Percentiles rank a stretch among this genome's conserved stretches.
Conservation (phyloP, 2,329 filamentous ascomycete genomes). For the Colletotrichum lini region DNA sequence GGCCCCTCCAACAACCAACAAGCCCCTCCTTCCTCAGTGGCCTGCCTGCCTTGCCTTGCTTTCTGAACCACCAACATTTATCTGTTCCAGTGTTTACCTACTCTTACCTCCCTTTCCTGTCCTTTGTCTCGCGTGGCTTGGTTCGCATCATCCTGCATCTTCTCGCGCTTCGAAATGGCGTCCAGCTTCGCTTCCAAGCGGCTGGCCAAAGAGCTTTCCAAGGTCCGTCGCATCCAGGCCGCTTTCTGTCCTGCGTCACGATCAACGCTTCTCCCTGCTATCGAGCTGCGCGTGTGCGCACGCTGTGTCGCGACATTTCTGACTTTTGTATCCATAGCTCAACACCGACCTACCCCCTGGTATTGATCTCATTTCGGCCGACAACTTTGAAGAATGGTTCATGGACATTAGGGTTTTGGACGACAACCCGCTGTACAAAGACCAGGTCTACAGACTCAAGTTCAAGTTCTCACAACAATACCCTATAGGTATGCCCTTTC, state of each 20-base stretch:
- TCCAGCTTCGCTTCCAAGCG: conserved; percentile 69
- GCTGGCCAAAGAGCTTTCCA: conserved; percentile 71
- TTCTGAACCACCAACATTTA: conserved; percentile 23
- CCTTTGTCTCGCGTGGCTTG: conserved; percentile 5
- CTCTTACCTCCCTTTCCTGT: not conserved
- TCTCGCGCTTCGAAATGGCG: conserved; percentile 50
- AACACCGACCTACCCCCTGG: conserved; percentile 72
- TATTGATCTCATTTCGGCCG: conserved; percentile 84
- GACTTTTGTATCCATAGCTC: conserved; percentile 31
- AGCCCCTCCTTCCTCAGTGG: conserved; percentile 29
- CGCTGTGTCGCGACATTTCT: conserved; percentile 19
- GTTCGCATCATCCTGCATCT: not conserved
- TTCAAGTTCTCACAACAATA: conserved; percentile 89
- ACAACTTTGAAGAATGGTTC: conserved; percentile 90
- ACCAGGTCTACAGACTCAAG: conserved; percentile 85
- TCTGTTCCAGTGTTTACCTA: conserved; percentile 6
- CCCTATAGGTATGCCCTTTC: conserved; percentile 81
- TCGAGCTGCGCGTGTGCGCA: conserved; percentile 9
- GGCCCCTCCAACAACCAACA: conserved; percentile 36
- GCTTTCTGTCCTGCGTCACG: not conserved
- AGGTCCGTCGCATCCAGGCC: conserved; percentile 57
- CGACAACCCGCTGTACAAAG: conserved; percentile 87
- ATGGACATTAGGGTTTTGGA: conserved; percentile 95
- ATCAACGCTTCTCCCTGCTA: conserved; percentile 6
- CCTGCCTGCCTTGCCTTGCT: conserved; percentile 10